These are phyloP conservation scores for Paxillus ammoniavirescens DNA, from an alignment of 768 basidiomycete genomes.

Conservation along the genomic window DNA sequence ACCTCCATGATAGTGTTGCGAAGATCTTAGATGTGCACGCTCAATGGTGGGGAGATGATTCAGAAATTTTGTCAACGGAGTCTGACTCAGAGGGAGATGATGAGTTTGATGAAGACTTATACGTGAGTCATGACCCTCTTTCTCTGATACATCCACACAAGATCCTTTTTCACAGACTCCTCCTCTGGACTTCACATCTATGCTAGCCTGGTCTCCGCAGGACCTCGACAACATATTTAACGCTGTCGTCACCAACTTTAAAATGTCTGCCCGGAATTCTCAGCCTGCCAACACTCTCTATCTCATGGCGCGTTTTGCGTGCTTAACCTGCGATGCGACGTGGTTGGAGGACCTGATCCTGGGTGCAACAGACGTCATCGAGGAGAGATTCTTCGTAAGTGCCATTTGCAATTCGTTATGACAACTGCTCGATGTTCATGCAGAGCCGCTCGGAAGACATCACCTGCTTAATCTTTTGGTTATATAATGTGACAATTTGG, in stretches of 20 bases:
- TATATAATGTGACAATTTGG: slow-evolving; percentile 88
- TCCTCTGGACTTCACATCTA: slow-evolving; percentile 70
- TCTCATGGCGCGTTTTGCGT: slow-evolving; percentile 91
- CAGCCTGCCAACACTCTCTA: slow-evolving; percentile 92
- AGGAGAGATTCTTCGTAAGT: slow-evolving; percentile 89
- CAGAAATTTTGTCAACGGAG: slow-evolving; percentile 42
- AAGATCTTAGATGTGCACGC: slow-evolving; percentile 53
- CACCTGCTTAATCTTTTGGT: slow-evolving; percentile 87
- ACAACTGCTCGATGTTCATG: slow-evolving; percentile 14
- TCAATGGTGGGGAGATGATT: slow-evolving; percentile 62
- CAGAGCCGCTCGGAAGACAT: slow-evolving; percentile 85
- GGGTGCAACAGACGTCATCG: slow-evolving; percentile 88
- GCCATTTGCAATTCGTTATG: slow-evolving; percentile 1
- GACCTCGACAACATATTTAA: slow-evolving; percentile 77
- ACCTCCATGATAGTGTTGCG: slow-evolving; percentile 58
- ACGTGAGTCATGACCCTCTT: slow-evolving; percentile 34
- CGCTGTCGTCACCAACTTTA: slow-evolving; percentile 76
- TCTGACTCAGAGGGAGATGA: slow-evolving; percentile 51
- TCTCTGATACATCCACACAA: slow-evolving; percentile 4
- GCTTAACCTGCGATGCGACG: slow-evolving; percentile 80
- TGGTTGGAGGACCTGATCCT: slow-evolving; percentile 94
- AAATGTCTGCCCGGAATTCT: slow-evolving; percentile 66
- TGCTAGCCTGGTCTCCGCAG: slow-evolving; percentile 91
- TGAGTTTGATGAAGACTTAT: slow-evolving; percentile 47
- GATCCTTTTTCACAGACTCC: slow-evolving; percentile 54